A percentile compares a stretch with the other conserved stretches of the same genome.
phyloP scores from a whole-genome alignment of 805 yeast species.

The Schwanniomyces vanrijiae region DNA sequence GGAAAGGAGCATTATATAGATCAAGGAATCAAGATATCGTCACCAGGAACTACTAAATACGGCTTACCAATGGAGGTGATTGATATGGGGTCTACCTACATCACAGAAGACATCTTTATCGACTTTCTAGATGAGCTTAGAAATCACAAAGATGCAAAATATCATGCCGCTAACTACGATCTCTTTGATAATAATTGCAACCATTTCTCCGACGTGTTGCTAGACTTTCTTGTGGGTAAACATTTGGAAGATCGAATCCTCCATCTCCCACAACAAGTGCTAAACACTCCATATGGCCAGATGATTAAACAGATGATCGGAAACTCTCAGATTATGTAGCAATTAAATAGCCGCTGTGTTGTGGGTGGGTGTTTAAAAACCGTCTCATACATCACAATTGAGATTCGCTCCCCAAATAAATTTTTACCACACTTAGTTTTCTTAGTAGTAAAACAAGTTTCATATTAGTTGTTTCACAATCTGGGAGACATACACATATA shows the following conservation, averaged over 20 bases:
- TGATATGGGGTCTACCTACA: slow-evolving; percentile 52
- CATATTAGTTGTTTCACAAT: background rate
- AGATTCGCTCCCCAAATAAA: background rate
- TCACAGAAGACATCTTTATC: slow-evolving; percentile 50
- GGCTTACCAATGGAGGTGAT: slow-evolving; percentile 56
- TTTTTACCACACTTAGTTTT: background rate
- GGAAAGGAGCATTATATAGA: slow-evolving; percentile 61
- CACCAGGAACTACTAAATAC: slow-evolving; percentile 58
- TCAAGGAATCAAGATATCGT: slow-evolving; percentile 47
- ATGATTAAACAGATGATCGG: slow-evolving; percentile 35
- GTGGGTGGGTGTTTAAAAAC: background rate
- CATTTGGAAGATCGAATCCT: slow-evolving; percentile 54
- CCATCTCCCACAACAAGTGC: slow-evolving; percentile 52
- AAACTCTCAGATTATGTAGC: slow-evolving; percentile 2
- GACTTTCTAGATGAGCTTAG: slow-evolving; percentile 54
- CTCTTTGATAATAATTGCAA: slow-evolving; percentile 66
- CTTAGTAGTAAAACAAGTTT: slow-evolving; percentile 1
- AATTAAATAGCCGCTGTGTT: background rate
- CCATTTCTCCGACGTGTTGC: slow-evolving; percentile 58
- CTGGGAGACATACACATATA: background rate
- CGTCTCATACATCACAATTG: slow-evolving; percentile 1
- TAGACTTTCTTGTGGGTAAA: slow-evolving; percentile 58
- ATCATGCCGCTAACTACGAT: slow-evolving; percentile 50
- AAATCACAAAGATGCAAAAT: slow-evolving; percentile 38
- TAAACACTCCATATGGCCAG: slow-evolving; percentile 36